These are phyloP conservation scores for Trichoderma virens DNA, from an alignment of 495 filamentous ascomycete species.

Conservation along the genomic window DNA sequence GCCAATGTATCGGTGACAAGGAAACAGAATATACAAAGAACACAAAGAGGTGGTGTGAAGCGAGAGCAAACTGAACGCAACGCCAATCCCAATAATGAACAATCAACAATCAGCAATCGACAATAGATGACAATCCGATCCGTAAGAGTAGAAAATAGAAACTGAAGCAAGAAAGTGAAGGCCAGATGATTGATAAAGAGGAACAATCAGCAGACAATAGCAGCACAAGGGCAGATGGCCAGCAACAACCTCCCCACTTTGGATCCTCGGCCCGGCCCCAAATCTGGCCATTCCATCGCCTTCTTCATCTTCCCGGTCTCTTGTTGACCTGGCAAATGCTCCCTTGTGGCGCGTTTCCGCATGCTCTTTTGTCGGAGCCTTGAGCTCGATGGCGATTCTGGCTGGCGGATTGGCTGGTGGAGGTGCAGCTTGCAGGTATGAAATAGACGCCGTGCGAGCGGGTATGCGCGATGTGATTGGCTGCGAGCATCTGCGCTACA, in stretches of 20 bases:
- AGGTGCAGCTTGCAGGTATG: slow-evolving; percentile 15
- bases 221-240: not conserved
- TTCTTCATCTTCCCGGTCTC: not conserved
- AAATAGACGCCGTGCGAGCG: slow-evolving; percentile 27
- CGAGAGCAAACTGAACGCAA: not conserved
- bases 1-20: not conserved
- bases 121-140: not conserved
- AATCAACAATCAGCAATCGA: not conserved
- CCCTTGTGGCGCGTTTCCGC: not conserved
- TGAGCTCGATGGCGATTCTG: slow-evolving; percentile 1
- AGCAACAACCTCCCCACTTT: not conserved
- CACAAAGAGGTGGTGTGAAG: not conserved
- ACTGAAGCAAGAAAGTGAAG: not conserved
- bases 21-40: not conserved
- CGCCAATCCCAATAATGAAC: not conserved
- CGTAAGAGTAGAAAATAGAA: not conserved
- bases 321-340: not conserved
- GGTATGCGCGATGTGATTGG: slow-evolving; percentile 20
- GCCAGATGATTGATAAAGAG: not conserved
- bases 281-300: not conserved
- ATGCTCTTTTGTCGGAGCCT: slow-evolving; percentile 11
- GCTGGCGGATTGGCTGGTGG: not conserved
- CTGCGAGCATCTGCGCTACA: not conserved
- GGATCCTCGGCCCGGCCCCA: not conserved
- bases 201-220: not conserved